Evolutionary conservation across 371 early-diverging fungal species (phyloP), one percentile per base, ranked within the genome.

Genomic region (Mucor lusitanicus): DNA sequence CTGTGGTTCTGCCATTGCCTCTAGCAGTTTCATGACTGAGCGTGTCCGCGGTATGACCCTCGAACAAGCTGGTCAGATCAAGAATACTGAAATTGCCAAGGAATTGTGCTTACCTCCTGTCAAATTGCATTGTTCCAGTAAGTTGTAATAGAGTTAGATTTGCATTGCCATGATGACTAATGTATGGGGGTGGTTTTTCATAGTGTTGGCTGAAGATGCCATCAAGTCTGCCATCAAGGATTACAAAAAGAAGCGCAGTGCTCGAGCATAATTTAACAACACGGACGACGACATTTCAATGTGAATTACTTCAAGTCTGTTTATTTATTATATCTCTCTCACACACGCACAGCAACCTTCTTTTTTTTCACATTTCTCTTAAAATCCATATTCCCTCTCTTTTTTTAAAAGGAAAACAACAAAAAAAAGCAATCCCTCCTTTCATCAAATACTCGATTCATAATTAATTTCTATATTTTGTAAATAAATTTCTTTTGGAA

Each of bases 1-100:
- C n/a, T 99, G 99, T 73, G 99, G 99, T 58, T 94, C 94, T 30
- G 99, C 99, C 53, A 99, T 99, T 71, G 99, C 99, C 9, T 94
- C 95, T 30, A 94, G 95, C 25, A 92, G 92, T 46, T 90, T 95
- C 50, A 97, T 95, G 74, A 95, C 98, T 12, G 98, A 98, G 79
- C 91, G 92, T 76, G 95, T 99, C 50, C 92, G 95, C 63, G 98
- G 98, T 8, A 85, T 97, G 88, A 92, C 88, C 42, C 81, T 99
- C 25, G 90, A 91, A 59, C 97, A 99, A 68, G 97, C 97, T 13
- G 82, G 91, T 23, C 85, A 92, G 76, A 95, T 99, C 73, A 97
- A 92, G 73, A 99, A 99, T 76, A 95, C 95, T 0, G 97, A 97
- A 60, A 98, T 99, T 78, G 99, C 99, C 25, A 92, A 94, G 71